A percentile compares a stretch with the other conserved stretches of the same genome.
These are phyloP conservation scores for Pisolithus tinctorius DNA, from an alignment of 768 basidiomycete species.

Conservation along the genomic window DNA sequence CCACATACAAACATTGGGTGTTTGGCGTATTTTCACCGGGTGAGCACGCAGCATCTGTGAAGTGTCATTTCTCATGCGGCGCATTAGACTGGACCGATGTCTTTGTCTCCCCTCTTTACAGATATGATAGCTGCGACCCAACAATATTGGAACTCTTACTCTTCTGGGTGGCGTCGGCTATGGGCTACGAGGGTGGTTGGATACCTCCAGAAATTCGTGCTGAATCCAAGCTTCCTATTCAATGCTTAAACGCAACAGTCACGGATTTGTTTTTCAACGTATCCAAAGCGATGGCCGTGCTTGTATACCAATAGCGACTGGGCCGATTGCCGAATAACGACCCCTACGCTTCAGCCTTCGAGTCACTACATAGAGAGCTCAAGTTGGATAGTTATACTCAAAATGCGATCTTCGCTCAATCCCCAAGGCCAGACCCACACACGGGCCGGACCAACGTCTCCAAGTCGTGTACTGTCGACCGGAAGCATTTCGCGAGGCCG, in stretches of 20 bases:
- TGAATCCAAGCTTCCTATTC: slow-evolving; percentile 15
- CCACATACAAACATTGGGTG: slow-evolving; percentile 37
- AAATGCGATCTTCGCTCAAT: too few species aligned
- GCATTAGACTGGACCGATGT: slow-evolving; percentile 46
- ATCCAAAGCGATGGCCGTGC: slow-evolving; percentile 15
- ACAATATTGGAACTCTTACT: slow-evolving; percentile 44
- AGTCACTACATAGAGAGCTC: too few species aligned
- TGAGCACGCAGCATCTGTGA: slow-evolving; percentile 9
- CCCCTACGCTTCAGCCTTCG: not conserved
- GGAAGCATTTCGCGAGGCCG: too few species aligned
- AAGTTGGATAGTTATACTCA: too few species aligned
- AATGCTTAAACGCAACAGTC: slow-evolving; percentile 20
- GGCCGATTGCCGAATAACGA: not conserved
- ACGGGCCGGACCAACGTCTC: too few species aligned
- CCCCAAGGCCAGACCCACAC: not conserved
- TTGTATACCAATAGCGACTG: slow-evolving; percentile 5
- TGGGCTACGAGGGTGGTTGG: slow-evolving; percentile 31
- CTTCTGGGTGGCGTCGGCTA: slow-evolving; percentile 53
- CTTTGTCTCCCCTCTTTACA: slow-evolving; percentile 42
- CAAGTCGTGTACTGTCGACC: too few species aligned
- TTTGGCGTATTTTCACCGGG: slow-evolving; percentile 37
- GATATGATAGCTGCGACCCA: slow-evolving; percentile 34
- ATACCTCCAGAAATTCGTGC: slow-evolving; percentile 18
- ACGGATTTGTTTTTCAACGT: slow-evolving; percentile 19
- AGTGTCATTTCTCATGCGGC: not conserved